Base-by-base conservation (phyloP, 2,329 filamentous ascomycete genomes). In the Truncatella angustata region DNA sequence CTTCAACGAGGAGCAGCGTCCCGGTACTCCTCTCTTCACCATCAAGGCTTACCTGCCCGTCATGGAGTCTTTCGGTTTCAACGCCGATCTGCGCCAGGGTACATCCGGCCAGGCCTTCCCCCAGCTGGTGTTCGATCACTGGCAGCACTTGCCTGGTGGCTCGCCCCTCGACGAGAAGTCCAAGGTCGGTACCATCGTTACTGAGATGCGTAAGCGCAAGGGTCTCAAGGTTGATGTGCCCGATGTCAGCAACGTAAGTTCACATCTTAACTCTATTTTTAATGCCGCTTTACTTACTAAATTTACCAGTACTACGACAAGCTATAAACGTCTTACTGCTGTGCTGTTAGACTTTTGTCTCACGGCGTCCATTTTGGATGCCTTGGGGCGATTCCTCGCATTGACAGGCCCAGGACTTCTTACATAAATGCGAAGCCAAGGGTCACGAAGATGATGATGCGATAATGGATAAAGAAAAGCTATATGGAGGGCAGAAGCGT, bases 21-120 rank as follows among this genome's bases (percentile, higher is more conserved):
- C 93, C 59, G 94, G 94, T 79, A 99, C 94, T 74, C 94, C 94
- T 78, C 89, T 99, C 58, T 99, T 97, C 90, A 97, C 90, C 78
- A 90, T 99, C 84, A 96, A 96, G 86, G 91, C 91, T 58, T 96
- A 96, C 82, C 83, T 96, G 64, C 91, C 91, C 73, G 90, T 96
- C 82, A 90, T 92, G 79, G 91, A 96, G 82, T 96, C 92, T 30
- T 96, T 96, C 84, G 94, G 94, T 77, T 99, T 99, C 90, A 96
- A 95, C 78, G 88, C 85, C 74, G 94, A 97, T 80, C 89, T 99
- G 70, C 92, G 94, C 73, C 85, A 87, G 69, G 87, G 86, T 77
- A 99, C 94, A 66, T 89, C 87, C 72, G 94, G 94, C 70, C 94
- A 99, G 84, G 94, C 94, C 71, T 99, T 99, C 91, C 94, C 94